Percentiles rank a stretch among this genome's conserved stretches.
Conservation (phyloP, 2,329 filamentous ascomycete species). For the Neurospora sp. region DNA sequence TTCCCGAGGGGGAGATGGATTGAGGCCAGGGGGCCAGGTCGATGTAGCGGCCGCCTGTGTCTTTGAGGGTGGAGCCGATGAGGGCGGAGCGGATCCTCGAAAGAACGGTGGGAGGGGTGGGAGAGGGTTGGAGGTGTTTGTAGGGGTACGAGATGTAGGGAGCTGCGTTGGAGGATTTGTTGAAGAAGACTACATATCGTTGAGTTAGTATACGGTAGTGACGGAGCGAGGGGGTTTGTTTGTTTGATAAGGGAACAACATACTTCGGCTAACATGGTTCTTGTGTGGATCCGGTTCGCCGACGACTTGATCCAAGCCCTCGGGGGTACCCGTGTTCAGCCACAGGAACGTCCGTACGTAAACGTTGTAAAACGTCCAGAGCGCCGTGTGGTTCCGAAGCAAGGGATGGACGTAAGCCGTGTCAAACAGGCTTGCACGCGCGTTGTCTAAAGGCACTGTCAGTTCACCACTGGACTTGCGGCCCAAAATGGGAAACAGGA, state of each 20-base stretch:
- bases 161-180: slow-evolving; percentile 32
- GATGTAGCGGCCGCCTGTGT: slow-evolving; percentile 30
- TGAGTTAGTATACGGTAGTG: not conserved
- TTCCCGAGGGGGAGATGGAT: too few species aligned
- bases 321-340: slow-evolving; percentile 33
- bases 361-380: slow-evolving; percentile 37
- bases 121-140: slow-evolving; percentile 21
- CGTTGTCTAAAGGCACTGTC: slow-evolving; percentile 38
- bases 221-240: too few species aligned
- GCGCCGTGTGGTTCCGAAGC: slow-evolving; percentile 30
- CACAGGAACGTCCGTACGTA: slow-evolving; percentile 35
- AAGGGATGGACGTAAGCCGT: slow-evolving; percentile 40
- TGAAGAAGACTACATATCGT: slow-evolving; percentile 28
- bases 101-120: slow-evolving; percentile 8
- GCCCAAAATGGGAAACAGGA: slow-evolving; percentile 7
- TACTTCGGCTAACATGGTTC: slow-evolving; percentile 23
- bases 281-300: slow-evolving; percentile 31
- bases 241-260: not conserved
- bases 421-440: slow-evolving; percentile 39
- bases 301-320: slow-evolving; percentile 38
- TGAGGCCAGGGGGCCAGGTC: slow-evolving; percentile 35
- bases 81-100: slow-evolving; percentile 27
- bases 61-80: slow-evolving; percentile 30
- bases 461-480: slow-evolving; percentile 12
- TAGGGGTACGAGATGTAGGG: slow-evolving; percentile 30